phyloP scores from a whole-genome alignment of 352 stramenopile genomes.

The Globisporangium barbulae region DNA sequence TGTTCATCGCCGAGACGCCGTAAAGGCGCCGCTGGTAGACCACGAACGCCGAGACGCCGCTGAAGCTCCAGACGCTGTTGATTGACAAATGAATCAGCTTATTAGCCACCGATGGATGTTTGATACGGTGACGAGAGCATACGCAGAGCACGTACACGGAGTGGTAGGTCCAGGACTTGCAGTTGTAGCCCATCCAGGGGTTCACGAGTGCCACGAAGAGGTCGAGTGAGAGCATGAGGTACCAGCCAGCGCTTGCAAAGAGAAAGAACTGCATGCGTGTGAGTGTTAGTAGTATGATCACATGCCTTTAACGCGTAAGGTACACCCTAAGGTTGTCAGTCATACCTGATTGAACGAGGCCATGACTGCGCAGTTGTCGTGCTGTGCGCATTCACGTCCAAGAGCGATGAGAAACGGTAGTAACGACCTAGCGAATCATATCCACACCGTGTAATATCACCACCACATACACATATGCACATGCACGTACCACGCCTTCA shows the following conservation, averaged over 20 bases:
- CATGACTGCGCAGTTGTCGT: conserved; percentile 48
- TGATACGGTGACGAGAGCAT: background rate
- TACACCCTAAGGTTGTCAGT: background rate
- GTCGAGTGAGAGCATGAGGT: conserved; percentile 82
- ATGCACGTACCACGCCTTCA: conserved; percentile 27
- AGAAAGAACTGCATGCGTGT: conserved; percentile 57
- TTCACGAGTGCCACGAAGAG: conserved; percentile 85
- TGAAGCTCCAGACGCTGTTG: conserved; percentile 68
- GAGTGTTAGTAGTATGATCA: background rate
- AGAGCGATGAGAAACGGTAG: background rate
- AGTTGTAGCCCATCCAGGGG: conserved; percentile 85
- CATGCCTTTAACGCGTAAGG: background rate
- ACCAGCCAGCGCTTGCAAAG: conserved; percentile 64
- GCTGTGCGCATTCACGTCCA: conserved; percentile 3
- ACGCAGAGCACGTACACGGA: conserved; percentile 43
- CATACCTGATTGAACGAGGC: conserved; percentile 63
- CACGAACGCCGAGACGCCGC: conserved; percentile 51
- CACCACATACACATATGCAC: background rate
- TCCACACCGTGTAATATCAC: background rate
- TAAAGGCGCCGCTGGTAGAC: conserved; percentile 62
- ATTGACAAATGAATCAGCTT: background rate
- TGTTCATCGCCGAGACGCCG: conserved; percentile 65
- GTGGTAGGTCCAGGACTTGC: conserved; percentile 84
- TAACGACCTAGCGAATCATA: background rate
- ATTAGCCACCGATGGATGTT: background rate